Evolutionary conservation across 2,329 filamentous ascomycete genomes (phyloP).

Genomic region (Trichoderma polysporum): DNA sequence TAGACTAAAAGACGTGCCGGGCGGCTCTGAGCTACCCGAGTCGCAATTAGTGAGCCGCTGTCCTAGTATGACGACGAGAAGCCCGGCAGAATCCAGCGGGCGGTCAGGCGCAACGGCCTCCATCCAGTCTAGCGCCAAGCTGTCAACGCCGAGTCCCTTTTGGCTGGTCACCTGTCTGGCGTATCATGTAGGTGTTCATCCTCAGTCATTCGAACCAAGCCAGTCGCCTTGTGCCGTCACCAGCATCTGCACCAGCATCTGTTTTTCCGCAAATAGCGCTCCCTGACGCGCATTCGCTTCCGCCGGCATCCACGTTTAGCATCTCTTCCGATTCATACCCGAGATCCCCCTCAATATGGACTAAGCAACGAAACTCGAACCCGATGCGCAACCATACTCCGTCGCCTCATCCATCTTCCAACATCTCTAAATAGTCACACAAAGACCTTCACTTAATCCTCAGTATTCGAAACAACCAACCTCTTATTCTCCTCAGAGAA

Average conservation of each 20-base stretch:
- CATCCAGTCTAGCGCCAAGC: conserved; percentile 11
- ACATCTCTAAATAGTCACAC: not conserved
- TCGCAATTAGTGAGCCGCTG: not conserved
- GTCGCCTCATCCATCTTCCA: not conserved
- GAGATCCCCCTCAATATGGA: not conserved
- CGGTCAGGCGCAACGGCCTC: conserved; percentile 2
- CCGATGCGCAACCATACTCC: not conserved
- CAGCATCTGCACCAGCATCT: not conserved
- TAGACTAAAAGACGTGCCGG: not conserved
- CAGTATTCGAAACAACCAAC: not conserved
- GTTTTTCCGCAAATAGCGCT: not conserved
- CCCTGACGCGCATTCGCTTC: not conserved
- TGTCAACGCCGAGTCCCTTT: not conserved
- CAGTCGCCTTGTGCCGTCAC: not conserved
- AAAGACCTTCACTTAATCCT: not conserved
- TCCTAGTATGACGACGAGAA: conserved; percentile 1
- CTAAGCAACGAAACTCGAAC: not conserved
- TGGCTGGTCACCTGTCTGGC: conserved; percentile 6
- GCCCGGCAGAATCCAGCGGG: conserved; percentile 12
- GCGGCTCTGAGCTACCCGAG: not conserved
- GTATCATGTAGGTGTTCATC: conserved; percentile 1
- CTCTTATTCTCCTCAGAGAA: not conserved
- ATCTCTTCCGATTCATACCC: not conserved
- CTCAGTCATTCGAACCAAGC: not conserved
- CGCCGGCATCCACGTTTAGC: not conserved